A percentile compares a stretch with the other conserved stretches of the same genome.
Conservation (phyloP, 441 rosid genomes). For the Populus trichocarpa region DNA sequence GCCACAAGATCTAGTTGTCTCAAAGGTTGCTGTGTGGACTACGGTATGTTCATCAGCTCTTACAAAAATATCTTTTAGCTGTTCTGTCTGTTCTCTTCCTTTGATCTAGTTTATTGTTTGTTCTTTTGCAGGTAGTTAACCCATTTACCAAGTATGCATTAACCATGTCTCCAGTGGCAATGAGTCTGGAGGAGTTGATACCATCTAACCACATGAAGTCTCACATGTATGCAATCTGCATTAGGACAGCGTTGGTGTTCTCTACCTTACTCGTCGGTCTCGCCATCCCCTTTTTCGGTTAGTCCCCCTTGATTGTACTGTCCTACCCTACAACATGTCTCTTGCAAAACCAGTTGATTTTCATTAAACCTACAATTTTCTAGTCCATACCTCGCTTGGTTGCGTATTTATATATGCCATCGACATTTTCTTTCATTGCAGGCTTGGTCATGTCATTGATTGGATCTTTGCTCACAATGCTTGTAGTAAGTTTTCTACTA, state of each 20-base stretch:
- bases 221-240: slow-evolving; percentile 49
- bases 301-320: slow-evolving; percentile 5
- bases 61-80: background rate
- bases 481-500: slow-evolving; percentile 56
- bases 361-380: background rate
- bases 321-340: too few species aligned
- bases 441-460: slow-evolving; percentile 90
- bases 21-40: slow-evolving; percentile 90
- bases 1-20: slow-evolving; percentile 71
- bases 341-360: background rate
- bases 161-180: slow-evolving; percentile 82
- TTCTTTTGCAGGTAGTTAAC: slow-evolving; percentile 67
- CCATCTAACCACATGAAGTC: slow-evolving; percentile 52
- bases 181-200: slow-evolving; percentile 89
- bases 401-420: background rate
- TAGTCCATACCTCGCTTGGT: background rate
- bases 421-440: slow-evolving; percentile 21
- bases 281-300: slow-evolving; percentile 80
- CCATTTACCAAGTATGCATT: slow-evolving; percentile 97
- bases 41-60: slow-evolving; percentile 42
- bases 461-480: slow-evolving; percentile 93
- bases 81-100: background rate
- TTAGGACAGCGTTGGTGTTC: slow-evolving; percentile 65
- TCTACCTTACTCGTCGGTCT: slow-evolving; percentile 79
- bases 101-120: slow-evolving; percentile 1